Percentiles rank a stretch among this genome's conserved stretches.
phyloP scores from a whole-genome alignment of 306 rosid species.

The Hippophae tibetana region DNA sequence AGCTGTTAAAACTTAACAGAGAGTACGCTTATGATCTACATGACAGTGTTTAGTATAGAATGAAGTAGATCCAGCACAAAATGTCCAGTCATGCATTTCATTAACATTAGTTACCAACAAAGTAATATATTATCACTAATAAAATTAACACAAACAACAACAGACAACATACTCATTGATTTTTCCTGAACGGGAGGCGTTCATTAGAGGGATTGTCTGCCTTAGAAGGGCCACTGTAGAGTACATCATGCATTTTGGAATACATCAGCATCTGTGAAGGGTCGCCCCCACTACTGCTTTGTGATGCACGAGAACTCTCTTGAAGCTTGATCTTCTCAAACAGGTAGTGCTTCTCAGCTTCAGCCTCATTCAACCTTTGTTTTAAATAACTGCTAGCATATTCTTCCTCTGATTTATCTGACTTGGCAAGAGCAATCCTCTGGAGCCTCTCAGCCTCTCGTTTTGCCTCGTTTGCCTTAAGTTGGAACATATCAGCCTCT shows the following conservation, averaged over 20 bases:
- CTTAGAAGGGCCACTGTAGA: slow-evolving; percentile 53
- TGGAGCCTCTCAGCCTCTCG: slow-evolving; percentile 92
- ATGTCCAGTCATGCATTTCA: too few relatives aligned
- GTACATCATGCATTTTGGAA: slow-evolving; percentile 81
- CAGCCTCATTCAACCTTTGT: slow-evolving; percentile 84
- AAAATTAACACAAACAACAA: slow-evolving; percentile 8
- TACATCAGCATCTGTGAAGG: slow-evolving; percentile 70
- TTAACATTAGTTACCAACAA: too few relatives aligned
- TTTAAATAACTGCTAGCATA: slow-evolving; percentile 83
- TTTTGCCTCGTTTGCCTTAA: slow-evolving; percentile 90
- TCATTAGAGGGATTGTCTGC: slow-evolving; percentile 58
- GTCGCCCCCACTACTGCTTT: slow-evolving; percentile 59
- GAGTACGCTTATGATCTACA: too few relatives aligned
- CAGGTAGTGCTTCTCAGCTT: slow-evolving; percentile 94
- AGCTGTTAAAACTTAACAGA: too few relatives aligned
- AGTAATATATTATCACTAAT: background rate
- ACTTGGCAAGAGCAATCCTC: slow-evolving; percentile 83
- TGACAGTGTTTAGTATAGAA: too few relatives aligned
- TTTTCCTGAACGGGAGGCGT: slow-evolving; percentile 51
- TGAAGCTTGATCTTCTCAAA: slow-evolving; percentile 94
- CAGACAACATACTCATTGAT: slow-evolving; percentile 8
- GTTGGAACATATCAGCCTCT: slow-evolving; percentile 96
- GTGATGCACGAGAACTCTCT: slow-evolving; percentile 76
- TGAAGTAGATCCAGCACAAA: too few relatives aligned
- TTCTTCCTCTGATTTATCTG: slow-evolving; percentile 95